These are phyloP conservation scores for Leccinum huronense DNA, from an alignment of 1,284 basidiomycete genomes.

Conservation along the genomic window DNA sequence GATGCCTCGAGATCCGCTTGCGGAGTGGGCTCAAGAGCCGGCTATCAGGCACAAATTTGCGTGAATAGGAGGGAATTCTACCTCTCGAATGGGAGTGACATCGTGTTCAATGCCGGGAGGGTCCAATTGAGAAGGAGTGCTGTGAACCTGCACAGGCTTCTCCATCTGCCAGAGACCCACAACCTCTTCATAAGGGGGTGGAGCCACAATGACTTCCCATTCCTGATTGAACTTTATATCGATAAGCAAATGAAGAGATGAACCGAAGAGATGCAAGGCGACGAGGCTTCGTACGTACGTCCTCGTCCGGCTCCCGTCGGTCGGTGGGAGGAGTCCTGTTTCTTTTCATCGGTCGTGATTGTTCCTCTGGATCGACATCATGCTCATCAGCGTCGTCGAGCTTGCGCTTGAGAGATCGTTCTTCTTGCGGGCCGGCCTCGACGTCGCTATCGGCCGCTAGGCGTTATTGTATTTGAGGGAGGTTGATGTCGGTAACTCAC, in stretches of 20 bases:
- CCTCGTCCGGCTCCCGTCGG: slow-evolving; percentile 27
- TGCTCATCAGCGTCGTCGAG: slow-evolving; percentile 37
- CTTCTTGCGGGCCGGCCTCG: slow-evolving; percentile 28
- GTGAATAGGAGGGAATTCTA: slow-evolving; percentile 11
- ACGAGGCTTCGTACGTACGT: slow-evolving; percentile 25
- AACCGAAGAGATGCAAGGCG: neutral
- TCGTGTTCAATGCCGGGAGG: slow-evolving; percentile 5
- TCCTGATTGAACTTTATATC: slow-evolving; percentile 27
- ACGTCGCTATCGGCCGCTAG: slow-evolving; percentile 36
- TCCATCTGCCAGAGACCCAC: slow-evolving; percentile 14
- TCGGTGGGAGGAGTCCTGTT: slow-evolving; percentile 48
- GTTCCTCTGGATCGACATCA: slow-evolving; percentile 24
- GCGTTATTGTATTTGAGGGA: slow-evolving; percentile 32
- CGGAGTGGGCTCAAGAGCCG: slow-evolving; percentile 15
- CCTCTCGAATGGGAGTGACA: slow-evolving; percentile 17
- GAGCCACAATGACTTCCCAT: slow-evolving; percentile 34
- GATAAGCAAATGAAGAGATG: slow-evolving; percentile 24
- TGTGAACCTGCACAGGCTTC: slow-evolving; percentile 15
- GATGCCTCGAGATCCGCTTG: slow-evolving; percentile 4
- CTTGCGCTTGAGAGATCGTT: slow-evolving; percentile 43
- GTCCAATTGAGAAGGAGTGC: slow-evolving; percentile 3
- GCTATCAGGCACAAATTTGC: slow-evolving; percentile 15
- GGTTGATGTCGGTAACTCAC: slow-evolving; percentile 34
- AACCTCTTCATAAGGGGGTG: slow-evolving; percentile 31
- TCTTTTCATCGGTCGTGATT: slow-evolving; percentile 45